Conservation (phyloP, 352 stramenopile species). For the Phytophthora syringae region DNA sequence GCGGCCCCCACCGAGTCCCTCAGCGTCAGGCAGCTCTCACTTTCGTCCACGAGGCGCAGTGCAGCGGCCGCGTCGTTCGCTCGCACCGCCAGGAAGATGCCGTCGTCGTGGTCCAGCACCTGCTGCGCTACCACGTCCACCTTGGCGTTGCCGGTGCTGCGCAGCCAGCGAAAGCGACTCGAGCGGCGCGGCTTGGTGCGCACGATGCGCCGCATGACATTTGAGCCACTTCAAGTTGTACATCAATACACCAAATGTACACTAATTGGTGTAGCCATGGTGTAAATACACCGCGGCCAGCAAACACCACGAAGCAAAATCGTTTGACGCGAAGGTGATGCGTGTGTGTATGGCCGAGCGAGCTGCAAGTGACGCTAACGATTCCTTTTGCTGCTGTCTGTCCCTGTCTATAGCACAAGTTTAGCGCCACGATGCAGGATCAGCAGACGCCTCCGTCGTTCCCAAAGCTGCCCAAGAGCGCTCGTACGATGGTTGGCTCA, state of each 20-base stretch:
- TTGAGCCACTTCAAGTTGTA: slow-evolving; percentile 20
- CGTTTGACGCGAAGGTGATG: background rate
- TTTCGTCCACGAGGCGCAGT: slow-evolving; percentile 40
- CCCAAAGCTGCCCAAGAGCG: slow-evolving; percentile 64
- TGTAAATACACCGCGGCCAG: background rate
- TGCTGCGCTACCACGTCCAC: slow-evolving; percentile 73
- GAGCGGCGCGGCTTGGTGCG: slow-evolving; percentile 19
- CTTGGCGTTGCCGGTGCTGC: slow-evolving; percentile 28
- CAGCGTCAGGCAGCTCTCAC: slow-evolving; percentile 41
- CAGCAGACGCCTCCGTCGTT: slow-evolving; percentile 48
- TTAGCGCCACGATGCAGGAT: slow-evolving; percentile 24
- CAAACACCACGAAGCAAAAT: background rate
- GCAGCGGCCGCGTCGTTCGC: slow-evolving; percentile 41
- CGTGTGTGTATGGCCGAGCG: background rate
- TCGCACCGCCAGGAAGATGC: slow-evolving; percentile 61
- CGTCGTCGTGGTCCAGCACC: slow-evolving; percentile 59
- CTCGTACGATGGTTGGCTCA: slow-evolving; percentile 36
- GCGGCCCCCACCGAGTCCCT: slow-evolving; percentile 60
- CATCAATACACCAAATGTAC: background rate
- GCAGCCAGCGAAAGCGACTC: slow-evolving; percentile 27
- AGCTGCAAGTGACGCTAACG: slow-evolving; percentile 8
- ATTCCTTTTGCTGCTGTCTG: background rate
- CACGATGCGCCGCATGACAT: slow-evolving; percentile 5
- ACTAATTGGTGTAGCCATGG: background rate
- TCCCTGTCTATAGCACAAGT: too few relatives aligned